These are phyloP conservation scores for Hygrocybe punicea DNA, from an alignment of 768 basidiomycete genomes.

Conservation along the genomic window DNA sequence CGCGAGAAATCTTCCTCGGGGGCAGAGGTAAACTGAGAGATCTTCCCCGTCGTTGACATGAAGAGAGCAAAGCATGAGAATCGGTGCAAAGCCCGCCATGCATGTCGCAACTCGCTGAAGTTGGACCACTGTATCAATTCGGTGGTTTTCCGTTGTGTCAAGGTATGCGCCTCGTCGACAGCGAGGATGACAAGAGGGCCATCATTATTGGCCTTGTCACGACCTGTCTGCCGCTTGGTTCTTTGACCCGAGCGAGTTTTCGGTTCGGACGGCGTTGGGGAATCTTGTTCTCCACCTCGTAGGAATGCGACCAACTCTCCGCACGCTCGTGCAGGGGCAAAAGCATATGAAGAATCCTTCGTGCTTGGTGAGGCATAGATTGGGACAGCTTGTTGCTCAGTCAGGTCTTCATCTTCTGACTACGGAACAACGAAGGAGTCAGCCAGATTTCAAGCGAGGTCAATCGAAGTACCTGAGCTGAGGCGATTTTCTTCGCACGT, in stretches of 20 bases:
- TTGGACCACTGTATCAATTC: slow-evolving; percentile 6
- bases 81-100: neutral
- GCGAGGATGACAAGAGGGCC: slow-evolving; percentile 14
- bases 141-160: slow-evolving; percentile 4
- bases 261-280: neutral
- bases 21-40: slow-evolving; percentile 2
- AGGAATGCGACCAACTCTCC: neutral
- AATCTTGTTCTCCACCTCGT: neutral
- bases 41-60: slow-evolving; percentile 6
- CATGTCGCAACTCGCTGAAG: slow-evolving; percentile 3
- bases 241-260: neutral
- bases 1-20: neutral
- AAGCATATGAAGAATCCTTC: neutral
- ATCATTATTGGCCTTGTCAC: neutral
- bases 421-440: neutral
- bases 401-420: neutral
- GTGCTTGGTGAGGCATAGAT: neutral
- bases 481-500: neutral
- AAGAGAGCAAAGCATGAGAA: slow-evolving; percentile 3
- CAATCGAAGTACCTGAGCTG: neutral
- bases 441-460: neutral
- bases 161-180: slow-evolving; percentile 22
- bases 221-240: too few species aligned
- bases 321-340: neutral
- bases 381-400: neutral